A percentile compares a stretch with the other conserved stretches of the same genome.
Conservation (phyloP, 2,329 filamentous ascomycete species). For the Elsinoe ampelina region DNA sequence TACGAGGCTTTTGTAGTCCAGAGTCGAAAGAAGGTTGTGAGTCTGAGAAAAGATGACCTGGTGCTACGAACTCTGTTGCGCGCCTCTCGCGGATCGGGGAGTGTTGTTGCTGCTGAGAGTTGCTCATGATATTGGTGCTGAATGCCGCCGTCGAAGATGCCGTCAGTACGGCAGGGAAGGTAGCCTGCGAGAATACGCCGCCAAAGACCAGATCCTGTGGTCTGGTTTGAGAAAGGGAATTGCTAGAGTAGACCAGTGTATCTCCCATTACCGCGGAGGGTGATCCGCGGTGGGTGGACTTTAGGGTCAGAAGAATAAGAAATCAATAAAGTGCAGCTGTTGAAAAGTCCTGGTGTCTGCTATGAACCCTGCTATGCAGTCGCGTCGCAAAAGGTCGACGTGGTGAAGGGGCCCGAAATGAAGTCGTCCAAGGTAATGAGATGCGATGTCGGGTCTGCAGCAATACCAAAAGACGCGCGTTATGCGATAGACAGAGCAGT, state of each 20-base stretch:
- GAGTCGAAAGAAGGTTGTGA: not conserved
- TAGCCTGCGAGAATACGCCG: constrained; percentile 1
- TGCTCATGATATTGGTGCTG: not conserved
- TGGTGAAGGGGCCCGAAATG: not conserved
- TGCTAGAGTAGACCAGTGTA: constrained; percentile 13
- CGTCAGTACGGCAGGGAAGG: constrained; percentile 5
- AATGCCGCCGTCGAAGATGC: not conserved
- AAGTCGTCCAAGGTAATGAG: not conserved
- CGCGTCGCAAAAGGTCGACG: not conserved
- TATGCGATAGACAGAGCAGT: not conserved
- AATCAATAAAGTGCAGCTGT: not conserved
- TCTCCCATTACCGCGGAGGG: constrained; percentile 12
- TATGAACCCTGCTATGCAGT: not conserved
- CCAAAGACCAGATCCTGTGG: constrained; percentile 2
- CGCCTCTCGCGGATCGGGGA: constrained; percentile 9
- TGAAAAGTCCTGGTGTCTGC: not conserved
- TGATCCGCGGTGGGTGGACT: not conserved
- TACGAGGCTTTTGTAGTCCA: constrained; percentile 20
- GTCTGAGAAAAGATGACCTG: not conserved
- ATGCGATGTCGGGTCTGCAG: not conserved
- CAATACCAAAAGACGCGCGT: not conserved
- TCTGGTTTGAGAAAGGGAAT: not conserved
- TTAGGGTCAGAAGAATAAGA: not conserved
- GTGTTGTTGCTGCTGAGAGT: not conserved
- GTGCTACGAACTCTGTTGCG: constrained; percentile 6